Conservation (phyloP, 2,329 filamentous ascomycete genomes). For the Stagonosporopsis chrysanthemi region DNA sequence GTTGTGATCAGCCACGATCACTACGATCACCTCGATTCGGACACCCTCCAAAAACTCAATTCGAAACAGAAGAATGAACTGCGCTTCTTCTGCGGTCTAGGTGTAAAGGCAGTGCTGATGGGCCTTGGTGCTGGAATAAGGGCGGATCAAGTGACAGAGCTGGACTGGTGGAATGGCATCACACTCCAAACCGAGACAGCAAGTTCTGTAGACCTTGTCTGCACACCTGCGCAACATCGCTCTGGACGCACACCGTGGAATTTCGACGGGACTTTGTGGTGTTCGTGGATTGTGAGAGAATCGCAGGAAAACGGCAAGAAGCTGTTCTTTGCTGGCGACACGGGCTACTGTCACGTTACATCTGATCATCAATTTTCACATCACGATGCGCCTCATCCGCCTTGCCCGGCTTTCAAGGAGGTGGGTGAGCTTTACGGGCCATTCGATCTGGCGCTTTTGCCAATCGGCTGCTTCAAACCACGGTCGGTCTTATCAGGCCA, state of each 20-base stretch:
- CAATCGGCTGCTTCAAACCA: conserved; percentile 59
- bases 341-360: conserved; percentile 54
- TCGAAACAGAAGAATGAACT: conserved; percentile 46
- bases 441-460: conserved; percentile 59
- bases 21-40: conserved; percentile 62
- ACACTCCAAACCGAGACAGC: conserved; percentile 43
- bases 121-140: conserved; percentile 50
- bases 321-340: conserved; percentile 60
- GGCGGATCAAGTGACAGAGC: conserved; percentile 53
- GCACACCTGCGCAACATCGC: conserved; percentile 58
- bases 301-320: conserved; percentile 36
- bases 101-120: conserved; percentile 49
- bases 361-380: conserved; percentile 41
- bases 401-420: conserved; percentile 58
- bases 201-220: conserved; percentile 53
- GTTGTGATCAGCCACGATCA: conserved; percentile 64
- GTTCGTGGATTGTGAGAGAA: conserved; percentile 55
- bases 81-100: conserved; percentile 54
- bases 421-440: conserved; percentile 57
- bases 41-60: conserved; percentile 54
- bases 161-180: conserved; percentile 61
- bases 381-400: conserved; percentile 46
- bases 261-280: conserved; percentile 56
- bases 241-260: conserved; percentile 54
- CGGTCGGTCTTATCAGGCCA: conserved; percentile 54